Evolutionary conservation across 805 yeast genomes (phyloP).

Genomic region (Metschnikowia peoriensis): DNA sequence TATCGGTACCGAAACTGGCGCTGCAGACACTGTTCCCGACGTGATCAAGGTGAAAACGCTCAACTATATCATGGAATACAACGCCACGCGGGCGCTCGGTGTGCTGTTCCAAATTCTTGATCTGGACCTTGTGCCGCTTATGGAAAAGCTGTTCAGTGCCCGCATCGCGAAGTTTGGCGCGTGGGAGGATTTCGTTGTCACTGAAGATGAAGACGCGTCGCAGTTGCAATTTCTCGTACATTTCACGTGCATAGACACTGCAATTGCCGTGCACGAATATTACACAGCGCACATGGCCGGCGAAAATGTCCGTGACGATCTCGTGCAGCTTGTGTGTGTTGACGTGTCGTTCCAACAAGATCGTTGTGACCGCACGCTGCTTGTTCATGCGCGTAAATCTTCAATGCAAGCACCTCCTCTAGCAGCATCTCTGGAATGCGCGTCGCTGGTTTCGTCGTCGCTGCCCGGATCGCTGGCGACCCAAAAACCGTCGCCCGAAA

Average conservation of each 20-base stretch:
- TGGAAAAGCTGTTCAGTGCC: slow-evolving; percentile 23
- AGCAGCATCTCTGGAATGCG: neutral
- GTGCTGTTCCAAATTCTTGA: slow-evolving; percentile 15
- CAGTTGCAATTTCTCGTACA: slow-evolving; percentile 26
- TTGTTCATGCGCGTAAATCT: neutral
- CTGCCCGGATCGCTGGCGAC: neutral
- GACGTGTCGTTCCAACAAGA: slow-evolving; percentile 31
- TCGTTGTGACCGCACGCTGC: slow-evolving; percentile 32
- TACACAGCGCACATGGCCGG: slow-evolving; percentile 21
- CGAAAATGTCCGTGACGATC: slow-evolving; percentile 14
- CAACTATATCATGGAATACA: slow-evolving; percentile 38
- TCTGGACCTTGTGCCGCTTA: slow-evolving; percentile 13
- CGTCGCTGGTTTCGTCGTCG: neutral
- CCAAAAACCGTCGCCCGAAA: neutral
- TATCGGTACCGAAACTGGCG: slow-evolving; percentile 9
- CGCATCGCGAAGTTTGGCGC: slow-evolving; percentile 42
- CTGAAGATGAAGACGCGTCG: slow-evolving; percentile 4
- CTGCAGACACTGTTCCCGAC: neutral
- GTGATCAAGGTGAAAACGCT: slow-evolving; percentile 38
- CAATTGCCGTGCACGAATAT: slow-evolving; percentile 45
- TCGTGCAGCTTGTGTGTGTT: slow-evolving; percentile 17
- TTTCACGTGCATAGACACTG: slow-evolving; percentile 46
- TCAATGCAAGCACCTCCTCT: neutral
- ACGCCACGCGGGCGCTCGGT: slow-evolving; percentile 37
- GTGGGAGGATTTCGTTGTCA: slow-evolving; percentile 34